These are phyloP conservation scores for Fusarium liriodendri DNA, from an alignment of 2,329 filamentous ascomycete species.

Conservation along the genomic window DNA sequence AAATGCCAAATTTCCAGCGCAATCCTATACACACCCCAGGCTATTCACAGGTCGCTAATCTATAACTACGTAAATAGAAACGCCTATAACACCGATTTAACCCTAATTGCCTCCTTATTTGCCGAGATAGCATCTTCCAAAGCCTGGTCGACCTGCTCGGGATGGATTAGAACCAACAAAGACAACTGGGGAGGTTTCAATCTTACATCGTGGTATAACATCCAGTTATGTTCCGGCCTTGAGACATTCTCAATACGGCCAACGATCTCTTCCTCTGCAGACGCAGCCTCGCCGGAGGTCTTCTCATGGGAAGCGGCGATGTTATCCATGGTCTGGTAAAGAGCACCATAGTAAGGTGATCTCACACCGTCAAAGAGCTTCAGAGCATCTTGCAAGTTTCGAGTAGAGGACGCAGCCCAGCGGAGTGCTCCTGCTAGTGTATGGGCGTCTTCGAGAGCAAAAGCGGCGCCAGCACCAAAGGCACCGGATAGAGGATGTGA, in stretches of 20 bases:
- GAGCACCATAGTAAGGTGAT: background rate
- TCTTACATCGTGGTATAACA: background rate
- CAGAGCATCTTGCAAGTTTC: background rate
- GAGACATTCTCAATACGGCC: background rate
- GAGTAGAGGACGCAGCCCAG: background rate
- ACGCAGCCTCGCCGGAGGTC: background rate
- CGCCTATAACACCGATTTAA: background rate
- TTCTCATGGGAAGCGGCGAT: background rate
- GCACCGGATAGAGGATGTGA: constrained; percentile 64
- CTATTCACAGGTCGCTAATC: background rate
- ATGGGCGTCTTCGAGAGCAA: constrained; percentile 47
- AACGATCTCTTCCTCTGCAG: background rate
- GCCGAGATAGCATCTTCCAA: background rate
- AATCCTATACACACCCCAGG: background rate
- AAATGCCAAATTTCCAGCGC: background rate
- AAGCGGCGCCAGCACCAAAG: constrained; percentile 52
- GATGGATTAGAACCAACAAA: too few relatives aligned
- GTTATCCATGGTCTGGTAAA: background rate
- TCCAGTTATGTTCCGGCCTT: background rate
- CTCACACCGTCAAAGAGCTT: background rate
- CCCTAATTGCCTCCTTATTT: background rate
- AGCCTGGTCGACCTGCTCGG: background rate
- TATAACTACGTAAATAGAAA: background rate
- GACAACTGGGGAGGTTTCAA: background rate
- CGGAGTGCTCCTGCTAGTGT: background rate